Conservation (phyloP, 164 flowering plant genomes). For the Stephania japonica region DNA sequence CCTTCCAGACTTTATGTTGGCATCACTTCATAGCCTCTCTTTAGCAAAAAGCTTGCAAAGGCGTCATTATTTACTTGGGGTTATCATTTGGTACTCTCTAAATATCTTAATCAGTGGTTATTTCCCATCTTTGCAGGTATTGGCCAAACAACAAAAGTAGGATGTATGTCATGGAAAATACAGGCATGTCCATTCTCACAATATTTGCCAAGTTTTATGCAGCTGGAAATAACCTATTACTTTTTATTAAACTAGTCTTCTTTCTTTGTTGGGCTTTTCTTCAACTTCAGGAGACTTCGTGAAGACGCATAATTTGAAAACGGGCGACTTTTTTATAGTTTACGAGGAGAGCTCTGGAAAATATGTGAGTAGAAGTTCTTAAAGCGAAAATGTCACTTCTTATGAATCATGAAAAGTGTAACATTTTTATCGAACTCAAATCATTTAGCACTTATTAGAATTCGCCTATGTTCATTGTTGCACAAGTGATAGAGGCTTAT, state of each 20-base stretch:
- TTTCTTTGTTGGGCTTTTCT: background rate
- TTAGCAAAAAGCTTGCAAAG: too few species aligned
- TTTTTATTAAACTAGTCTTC: background rate
- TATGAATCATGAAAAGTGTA: background rate
- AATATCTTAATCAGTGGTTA: background rate
- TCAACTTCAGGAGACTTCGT: constrained; percentile 30
- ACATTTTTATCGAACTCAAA: background rate
- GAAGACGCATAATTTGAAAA: constrained; percentile 20
- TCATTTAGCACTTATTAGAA: too few species aligned
- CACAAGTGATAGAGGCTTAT: too few species aligned
- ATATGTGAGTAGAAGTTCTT: constrained; percentile 25
- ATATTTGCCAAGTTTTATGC: background rate
- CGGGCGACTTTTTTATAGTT: constrained; percentile 29
- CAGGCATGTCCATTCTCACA: constrained; percentile 20
- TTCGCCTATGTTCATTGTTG: too few species aligned
- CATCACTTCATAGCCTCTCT: too few species aligned
- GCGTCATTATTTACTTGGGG: too few species aligned
- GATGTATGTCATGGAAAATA: constrained; percentile 37
- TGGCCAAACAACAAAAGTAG: constrained; percentile 42
- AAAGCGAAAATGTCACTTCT: background rate
- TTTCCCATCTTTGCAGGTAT: constrained; percentile 18
- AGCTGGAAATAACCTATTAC: background rate
- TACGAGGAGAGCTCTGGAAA: constrained; percentile 25
- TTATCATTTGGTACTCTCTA: too few species aligned
- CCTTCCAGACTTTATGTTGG: too few species aligned